Evolutionary conservation across 495 filamentous ascomycete genomes (phyloP), one percentile per base, ranked within the genome.

Genomic region (Cairneyella variabilis): DNA sequence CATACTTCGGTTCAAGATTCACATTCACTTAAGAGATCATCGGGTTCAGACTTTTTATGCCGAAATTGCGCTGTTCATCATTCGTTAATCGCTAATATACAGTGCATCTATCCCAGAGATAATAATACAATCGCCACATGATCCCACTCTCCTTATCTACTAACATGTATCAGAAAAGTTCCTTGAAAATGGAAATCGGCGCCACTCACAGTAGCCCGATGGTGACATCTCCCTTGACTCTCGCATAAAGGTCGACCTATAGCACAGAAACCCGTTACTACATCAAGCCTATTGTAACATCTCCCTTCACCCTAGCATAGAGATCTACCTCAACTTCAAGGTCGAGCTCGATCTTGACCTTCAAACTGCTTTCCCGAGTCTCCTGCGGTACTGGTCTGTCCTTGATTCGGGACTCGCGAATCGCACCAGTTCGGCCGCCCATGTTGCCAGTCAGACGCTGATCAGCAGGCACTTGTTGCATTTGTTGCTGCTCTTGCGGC

Each of bases 271-370:
- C 47, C 22, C 20, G 54, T 56, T 49, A 56, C 42, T 59, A 63
- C 61, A 63, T 49, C 34, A 63, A 46, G 43, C 61, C 61, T 38
- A 63, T 60, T n/a, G 61, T 61, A 16, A 63, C 57, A 45, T 63
- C 61, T 37, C 61, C 61, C 46, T 63, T 63, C 20, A 63, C 61
- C 12, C 61, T 45, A 12, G 61, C 61, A 45, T 63, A 63, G 32
- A 59, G 44, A 56, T 60, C 54, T 60, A 64, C 61, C 61, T 64
- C 61, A 38, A 64, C 61, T 51, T 64, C 61, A 6, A 64, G 54
- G 48, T 64, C 61, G 21, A 64, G 42, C 54, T 64, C 61, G n/a
- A 64, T 64, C 42, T 64, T 60, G 45, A 64, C 58, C 37, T 60
- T 64, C 48, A 64, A 42, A 50, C 48, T 54, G 50, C 61, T 60